Evolutionary conservation across 2,329 filamentous ascomycete species (phyloP), one percentile per base, ranked within the genome.

Genomic region (Colletotrichum abscissum): DNA sequence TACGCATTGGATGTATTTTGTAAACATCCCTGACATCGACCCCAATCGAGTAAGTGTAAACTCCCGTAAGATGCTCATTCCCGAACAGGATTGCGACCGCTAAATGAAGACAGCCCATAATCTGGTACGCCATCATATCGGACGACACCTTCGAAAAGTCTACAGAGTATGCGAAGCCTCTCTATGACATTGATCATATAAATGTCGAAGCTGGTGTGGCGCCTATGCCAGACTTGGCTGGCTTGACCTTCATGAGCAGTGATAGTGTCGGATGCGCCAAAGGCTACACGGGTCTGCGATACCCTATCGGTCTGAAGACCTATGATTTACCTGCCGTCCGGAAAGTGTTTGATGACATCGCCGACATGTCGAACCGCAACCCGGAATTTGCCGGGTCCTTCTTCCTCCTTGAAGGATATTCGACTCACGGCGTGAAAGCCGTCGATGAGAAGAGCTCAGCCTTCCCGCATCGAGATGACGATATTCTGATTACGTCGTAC

Each of bases 171-270:
- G 82, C 83, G 0, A 75, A 81, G 22, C 83, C 87, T 0, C 85
- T 88, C 69, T 78, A 80, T 49, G 79, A 80, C 5, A 77, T 88
- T 1, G 80, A 80, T 0, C 82, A 86, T 0, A 28, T 87, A 11
- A 77, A 77, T 12, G 69, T 75, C 28, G 65, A 79, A 1, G 65
- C 81, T 4, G 63, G 76, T 0, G 74, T 75, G 8, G 85, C 83
- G 6, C 81, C 80, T 49, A 87, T 88, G 76, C 81, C 75, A 0
- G 86, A 87, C 30, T 77, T 88, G 1, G 81, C 85, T 3, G 74
- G 28, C 7, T 83, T 83, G 80, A 84, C 82, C 1, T 77, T 82
- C n/a, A 85, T 84, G 73, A 76, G 81, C 12, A 71, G 79, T 1
- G 76, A 78, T n/a, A 78, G 79, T 0, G 77, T 80, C 0, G 82